These are phyloP conservation scores for Scytalidium lignicola DNA, from an alignment of 2,329 filamentous ascomycete genomes.

Conservation along the genomic window DNA sequence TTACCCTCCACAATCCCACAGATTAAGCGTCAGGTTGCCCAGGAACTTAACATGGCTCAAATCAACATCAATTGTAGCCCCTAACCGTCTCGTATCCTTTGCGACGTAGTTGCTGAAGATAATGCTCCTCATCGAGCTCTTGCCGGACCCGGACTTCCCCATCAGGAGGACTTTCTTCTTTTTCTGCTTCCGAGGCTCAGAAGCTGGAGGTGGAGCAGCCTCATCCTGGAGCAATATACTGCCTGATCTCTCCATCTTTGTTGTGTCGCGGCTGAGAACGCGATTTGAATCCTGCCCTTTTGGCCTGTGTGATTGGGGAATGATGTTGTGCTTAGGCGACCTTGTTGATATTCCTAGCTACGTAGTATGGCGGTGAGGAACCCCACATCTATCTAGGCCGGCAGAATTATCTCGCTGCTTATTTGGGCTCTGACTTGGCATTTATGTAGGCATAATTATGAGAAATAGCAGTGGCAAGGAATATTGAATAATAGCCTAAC, in stretches of 20 bases:
- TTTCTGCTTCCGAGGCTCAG: constrained; percentile 52
- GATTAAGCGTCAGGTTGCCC: constrained; percentile 91
- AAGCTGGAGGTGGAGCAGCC: constrained; percentile 13
- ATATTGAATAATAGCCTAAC: too few species aligned
- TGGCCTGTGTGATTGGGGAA: neutral
- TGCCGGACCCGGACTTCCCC: constrained; percentile 96
- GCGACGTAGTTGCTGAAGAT: constrained; percentile 99
- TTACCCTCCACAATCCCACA: constrained; percentile 95
- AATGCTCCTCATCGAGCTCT: constrained; percentile 97
- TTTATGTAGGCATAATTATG: too few species aligned
- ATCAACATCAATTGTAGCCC: constrained; percentile 97
- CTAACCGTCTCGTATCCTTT: constrained; percentile 85
- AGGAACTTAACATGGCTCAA: constrained; percentile 98
- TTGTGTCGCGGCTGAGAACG: neutral
- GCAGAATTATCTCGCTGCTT: neutral
- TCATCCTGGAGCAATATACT: constrained; percentile 16
- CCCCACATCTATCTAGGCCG: neutral
- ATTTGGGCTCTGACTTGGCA: neutral
- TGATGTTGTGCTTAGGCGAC: neutral
- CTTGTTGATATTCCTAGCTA: neutral
- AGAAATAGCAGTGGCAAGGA: too few species aligned
- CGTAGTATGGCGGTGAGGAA: neutral
- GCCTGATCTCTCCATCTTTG: neutral
- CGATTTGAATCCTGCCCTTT: neutral
- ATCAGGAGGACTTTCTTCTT: constrained; percentile 85